Conservation (phyloP, 2,329 filamentous ascomycete genomes). For the Xylaria sp. region DNA sequence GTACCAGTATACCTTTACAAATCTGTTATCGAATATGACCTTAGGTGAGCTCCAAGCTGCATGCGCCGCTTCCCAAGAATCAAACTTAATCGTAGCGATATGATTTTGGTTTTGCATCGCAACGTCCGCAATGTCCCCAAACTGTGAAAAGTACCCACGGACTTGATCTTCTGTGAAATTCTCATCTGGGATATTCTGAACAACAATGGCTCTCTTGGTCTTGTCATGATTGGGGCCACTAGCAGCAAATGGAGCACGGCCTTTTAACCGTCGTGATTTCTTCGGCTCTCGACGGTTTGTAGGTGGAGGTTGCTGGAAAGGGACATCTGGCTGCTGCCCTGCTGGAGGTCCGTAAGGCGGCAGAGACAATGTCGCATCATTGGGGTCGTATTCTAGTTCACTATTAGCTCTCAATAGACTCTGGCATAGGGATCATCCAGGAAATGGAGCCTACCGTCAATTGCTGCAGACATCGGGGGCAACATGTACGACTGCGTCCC, state of each 20-base stretch:
- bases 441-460: slow-evolving; percentile 48
- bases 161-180: slow-evolving; percentile 73
- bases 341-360: slow-evolving; percentile 32
- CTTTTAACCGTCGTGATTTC: slow-evolving; percentile 52
- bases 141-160: slow-evolving; percentile 75
- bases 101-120: slow-evolving; percentile 73
- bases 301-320: slow-evolving; percentile 38
- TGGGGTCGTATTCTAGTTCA: slow-evolving; percentile 66
- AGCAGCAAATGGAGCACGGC: slow-evolving; percentile 69
- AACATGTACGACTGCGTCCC: slow-evolving; percentile 60
- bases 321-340: slow-evolving; percentile 35
- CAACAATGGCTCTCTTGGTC: slow-evolving; percentile 73
- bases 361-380: slow-evolving; percentile 55
- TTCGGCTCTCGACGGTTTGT: slow-evolving; percentile 48
- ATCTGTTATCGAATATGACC: slow-evolving; percentile 84
- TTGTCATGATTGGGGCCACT: slow-evolving; percentile 71
- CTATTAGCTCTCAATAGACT: slow-evolving; percentile 28
- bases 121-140: slow-evolving; percentile 72
- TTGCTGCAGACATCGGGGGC: slow-evolving; percentile 44
- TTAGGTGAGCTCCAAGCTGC: slow-evolving; percentile 80
- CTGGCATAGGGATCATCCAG: not conserved
- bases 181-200: slow-evolving; percentile 81
- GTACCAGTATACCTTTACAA: slow-evolving; percentile 86
- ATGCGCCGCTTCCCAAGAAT: slow-evolving; percentile 71
- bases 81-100: slow-evolving; percentile 75